Evolutionary conservation across 305 asterid genomes (phyloP), one percentile per base, ranked within the genome.

Genomic region (Fraxinus platypoda): DNA sequence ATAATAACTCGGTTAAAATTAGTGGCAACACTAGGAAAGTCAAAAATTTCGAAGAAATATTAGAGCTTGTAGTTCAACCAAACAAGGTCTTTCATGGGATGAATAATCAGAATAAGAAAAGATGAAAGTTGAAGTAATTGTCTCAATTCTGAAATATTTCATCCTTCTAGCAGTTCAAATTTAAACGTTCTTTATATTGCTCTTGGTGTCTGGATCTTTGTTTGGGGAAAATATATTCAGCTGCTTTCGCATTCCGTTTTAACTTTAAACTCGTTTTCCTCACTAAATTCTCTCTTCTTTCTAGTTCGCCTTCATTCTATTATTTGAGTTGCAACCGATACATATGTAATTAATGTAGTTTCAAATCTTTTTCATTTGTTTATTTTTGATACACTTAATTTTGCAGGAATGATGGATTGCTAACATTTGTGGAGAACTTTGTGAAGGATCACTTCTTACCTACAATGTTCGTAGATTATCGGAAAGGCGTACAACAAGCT

Each of bases 391-490:
- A 59, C 78, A 83, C 81, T 54, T 78, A 80, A 28, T 79, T 82
- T 88, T 89, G 92, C 98, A 97, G 99, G 90, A 97, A 95, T 82
- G 99, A 97, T 88, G 97, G 98, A 75, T 90, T 97, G 89, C 92
- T 97, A 87, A 91, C 97, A 52, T 97, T 97, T 86, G 91, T 92
- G 81, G 99, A 97, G 88, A 97, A 93, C 90, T 97, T 97, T 86
- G 97, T 97, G 92, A 97, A 97, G 90, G 99, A 97, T 90, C 99
- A 92, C 91, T 93, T 97, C 85, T 88, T 97, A 87, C 99, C 99
- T 62, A 92, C 98, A 80, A 91, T 97, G 98, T 97, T 93, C 85
- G 99, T 97, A 70, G 99, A 97, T 88, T 97, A 97, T 84, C 91
- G 99, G 89, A 95, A 97, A 92, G 92, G 96, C 41, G 99, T 97